These are phyloP conservation scores for Leccinum truebloodii DNA, from an alignment of 768 basidiomycete species.

Conservation along the genomic window DNA sequence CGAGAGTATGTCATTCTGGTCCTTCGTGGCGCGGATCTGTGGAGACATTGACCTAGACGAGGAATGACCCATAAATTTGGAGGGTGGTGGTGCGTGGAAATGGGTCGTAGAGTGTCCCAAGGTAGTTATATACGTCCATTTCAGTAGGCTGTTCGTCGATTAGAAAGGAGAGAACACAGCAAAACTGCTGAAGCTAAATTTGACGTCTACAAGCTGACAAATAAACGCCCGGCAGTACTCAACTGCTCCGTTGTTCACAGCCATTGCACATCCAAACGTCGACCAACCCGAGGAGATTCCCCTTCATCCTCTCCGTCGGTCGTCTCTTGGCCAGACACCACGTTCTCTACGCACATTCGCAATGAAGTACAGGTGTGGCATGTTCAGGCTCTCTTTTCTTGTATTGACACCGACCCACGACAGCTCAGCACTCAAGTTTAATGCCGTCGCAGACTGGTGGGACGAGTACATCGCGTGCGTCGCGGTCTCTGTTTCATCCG, in stretches of 20 bases:
- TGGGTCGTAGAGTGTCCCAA: neutral
- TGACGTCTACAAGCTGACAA: neutral
- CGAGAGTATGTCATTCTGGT: neutral
- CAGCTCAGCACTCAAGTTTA: slow-evolving; percentile 87
- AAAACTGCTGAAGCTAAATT: too few species aligned
- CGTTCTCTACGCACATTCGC: slow-evolving; percentile 18
- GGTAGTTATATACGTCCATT: too few species aligned
- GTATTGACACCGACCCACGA: neutral
- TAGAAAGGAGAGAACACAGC: neutral
- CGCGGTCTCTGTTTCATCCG: neutral
- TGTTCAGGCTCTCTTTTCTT: neutral
- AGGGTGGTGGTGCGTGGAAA: too few species aligned
- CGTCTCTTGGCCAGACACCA: neutral
- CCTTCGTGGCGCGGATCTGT: slow-evolving; percentile 8
- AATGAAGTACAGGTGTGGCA: slow-evolving; percentile 39
- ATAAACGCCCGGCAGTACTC: neutral
- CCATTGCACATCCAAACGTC: slow-evolving; percentile 15
- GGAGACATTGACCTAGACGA: slow-evolving; percentile 12
- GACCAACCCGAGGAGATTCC: slow-evolving; percentile 30
- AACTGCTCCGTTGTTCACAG: neutral
- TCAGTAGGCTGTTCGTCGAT: neutral
- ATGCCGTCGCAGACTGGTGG: slow-evolving; percentile 91
- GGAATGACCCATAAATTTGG: slow-evolving; percentile 10
- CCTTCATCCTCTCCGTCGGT: slow-evolving; percentile 14
- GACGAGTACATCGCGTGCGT: slow-evolving; percentile 87